phyloP scores from a whole-genome alignment of 805 yeast species.

The Sungouiella thailandica region DNA sequence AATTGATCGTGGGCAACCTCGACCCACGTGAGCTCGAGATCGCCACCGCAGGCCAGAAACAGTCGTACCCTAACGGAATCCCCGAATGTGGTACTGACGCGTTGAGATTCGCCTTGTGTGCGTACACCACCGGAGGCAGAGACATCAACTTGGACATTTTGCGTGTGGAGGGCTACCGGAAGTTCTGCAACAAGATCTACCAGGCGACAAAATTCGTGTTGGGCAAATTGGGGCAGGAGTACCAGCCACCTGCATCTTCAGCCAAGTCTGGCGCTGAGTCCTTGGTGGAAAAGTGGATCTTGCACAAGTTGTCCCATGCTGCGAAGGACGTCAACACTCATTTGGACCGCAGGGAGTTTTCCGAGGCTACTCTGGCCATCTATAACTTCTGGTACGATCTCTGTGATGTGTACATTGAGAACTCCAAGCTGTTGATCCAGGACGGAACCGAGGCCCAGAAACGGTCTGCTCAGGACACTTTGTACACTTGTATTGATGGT shows the following conservation, averaged over 20 bases:
- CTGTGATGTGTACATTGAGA: constrained; percentile 97
- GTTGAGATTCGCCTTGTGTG: constrained; percentile 94
- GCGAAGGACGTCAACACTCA: constrained; percentile 58
- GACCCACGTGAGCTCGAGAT: constrained; percentile 83
- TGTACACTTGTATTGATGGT: constrained; percentile 87
- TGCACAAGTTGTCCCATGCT: constrained; percentile 75
- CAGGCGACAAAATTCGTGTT: constrained; percentile 97
- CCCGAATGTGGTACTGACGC: constrained; percentile 99
- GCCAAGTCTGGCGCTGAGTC: constrained; percentile 74
- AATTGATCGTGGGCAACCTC: constrained; percentile 75
- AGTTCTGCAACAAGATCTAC: constrained; percentile 98
- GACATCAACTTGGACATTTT: constrained; percentile 94
- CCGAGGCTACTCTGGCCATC: constrained; percentile 78
- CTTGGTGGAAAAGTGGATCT: constrained; percentile 94
- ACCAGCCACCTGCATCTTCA: constrained; percentile 67
- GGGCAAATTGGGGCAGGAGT: constrained; percentile 87
- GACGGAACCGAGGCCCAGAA: constrained; percentile 86
- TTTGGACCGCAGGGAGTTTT: constrained; percentile 82
- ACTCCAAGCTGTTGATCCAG: constrained; percentile 85
- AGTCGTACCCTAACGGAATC: constrained; percentile 92
- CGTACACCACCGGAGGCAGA: constrained; percentile 97
- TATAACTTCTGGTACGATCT: constrained; percentile 95
- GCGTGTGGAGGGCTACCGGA: constrained; percentile 98
- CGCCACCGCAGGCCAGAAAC: constrained; percentile 83
- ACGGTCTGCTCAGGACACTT: constrained; percentile 88